These are phyloP conservation scores for Saprolegnia parasitica DNA, from an alignment of 352 stramenopile species.

Conservation along the genomic window DNA sequence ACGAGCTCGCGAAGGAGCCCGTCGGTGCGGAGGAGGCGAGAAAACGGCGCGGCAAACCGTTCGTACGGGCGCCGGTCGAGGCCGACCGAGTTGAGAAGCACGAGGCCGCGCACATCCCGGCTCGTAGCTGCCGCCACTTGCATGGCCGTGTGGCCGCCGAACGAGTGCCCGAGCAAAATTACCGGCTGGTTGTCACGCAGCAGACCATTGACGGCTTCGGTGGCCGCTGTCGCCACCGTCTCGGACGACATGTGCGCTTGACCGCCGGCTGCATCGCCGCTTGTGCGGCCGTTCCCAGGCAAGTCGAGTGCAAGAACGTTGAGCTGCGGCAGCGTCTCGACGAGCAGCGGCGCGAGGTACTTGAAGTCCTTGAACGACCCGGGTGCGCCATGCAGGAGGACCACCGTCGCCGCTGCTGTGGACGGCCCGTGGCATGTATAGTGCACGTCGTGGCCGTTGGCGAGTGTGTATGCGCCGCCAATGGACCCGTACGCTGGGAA, in stretches of 20 bases:
- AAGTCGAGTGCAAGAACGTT: slow-evolving; percentile 60
- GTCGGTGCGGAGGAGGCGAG: slow-evolving; percentile 39
- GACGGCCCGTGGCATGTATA: slow-evolving; percentile 3
- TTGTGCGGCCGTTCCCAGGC: slow-evolving; percentile 50
- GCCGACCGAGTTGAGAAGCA: slow-evolving; percentile 46
- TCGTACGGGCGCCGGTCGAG: slow-evolving; percentile 40
- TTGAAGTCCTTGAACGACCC: slow-evolving; percentile 63
- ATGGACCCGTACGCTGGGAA: background rate
- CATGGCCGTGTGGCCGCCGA: slow-evolving; percentile 51
- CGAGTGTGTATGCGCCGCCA: background rate
- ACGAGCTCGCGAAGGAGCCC: slow-evolving; percentile 27
- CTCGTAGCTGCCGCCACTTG: slow-evolving; percentile 44
- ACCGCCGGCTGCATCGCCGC: slow-evolving; percentile 37
- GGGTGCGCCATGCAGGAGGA: slow-evolving; percentile 58
- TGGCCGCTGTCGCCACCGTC: slow-evolving; percentile 34
- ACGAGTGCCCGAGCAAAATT: slow-evolving; percentile 63
- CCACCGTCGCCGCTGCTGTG: slow-evolving; percentile 35
- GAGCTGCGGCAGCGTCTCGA: slow-evolving; percentile 32
- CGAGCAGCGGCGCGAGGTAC: slow-evolving; percentile 51
- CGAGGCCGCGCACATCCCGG: slow-evolving; percentile 41
- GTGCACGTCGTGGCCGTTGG: slow-evolving; percentile 10
- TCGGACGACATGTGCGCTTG: slow-evolving; percentile 44
- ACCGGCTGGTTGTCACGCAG: slow-evolving; percentile 35
- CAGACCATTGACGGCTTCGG: slow-evolving; percentile 43
- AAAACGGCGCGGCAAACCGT: slow-evolving; percentile 36